phyloP scores from a whole-genome alignment of 768 basidiomycete genomes.

The Lactarius quietus region DNA sequence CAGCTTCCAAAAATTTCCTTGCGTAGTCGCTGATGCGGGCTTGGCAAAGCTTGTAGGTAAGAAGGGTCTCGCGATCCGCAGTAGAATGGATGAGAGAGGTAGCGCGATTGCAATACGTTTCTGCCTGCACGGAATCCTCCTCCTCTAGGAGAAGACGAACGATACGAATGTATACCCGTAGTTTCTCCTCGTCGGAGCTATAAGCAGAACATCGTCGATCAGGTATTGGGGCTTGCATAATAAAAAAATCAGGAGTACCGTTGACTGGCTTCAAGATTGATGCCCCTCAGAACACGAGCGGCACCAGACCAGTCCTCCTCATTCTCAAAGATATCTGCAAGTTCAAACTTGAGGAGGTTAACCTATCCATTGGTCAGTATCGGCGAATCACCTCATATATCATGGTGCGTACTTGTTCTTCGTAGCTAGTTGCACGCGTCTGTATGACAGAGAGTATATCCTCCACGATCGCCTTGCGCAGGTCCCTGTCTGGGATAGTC shows the following conservation, averaged over 20 bases:
- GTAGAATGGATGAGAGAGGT: slow-evolving; percentile 83
- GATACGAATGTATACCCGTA: slow-evolving; percentile 89
- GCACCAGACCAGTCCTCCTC: slow-evolving; percentile 96
- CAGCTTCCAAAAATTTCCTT: slow-evolving; percentile 92
- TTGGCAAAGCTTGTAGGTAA: slow-evolving; percentile 89
- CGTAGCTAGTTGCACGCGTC: slow-evolving; percentile 83
- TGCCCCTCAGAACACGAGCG: slow-evolving; percentile 86
- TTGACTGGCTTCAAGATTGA: slow-evolving; percentile 86
- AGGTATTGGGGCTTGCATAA: background rate
- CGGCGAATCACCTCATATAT: background rate
- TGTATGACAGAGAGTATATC: slow-evolving; percentile 68
- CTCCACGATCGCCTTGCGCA: slow-evolving; percentile 70
- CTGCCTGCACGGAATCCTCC: slow-evolving; percentile 96
- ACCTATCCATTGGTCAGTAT: slow-evolving; percentile 46
- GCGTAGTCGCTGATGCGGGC: slow-evolving; percentile 92
- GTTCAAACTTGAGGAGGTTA: slow-evolving; percentile 76
- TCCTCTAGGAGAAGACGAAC: slow-evolving; percentile 93
- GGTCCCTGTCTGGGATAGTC: slow-evolving; percentile 48
- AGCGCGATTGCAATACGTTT: slow-evolving; percentile 96
- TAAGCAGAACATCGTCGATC: slow-evolving; percentile 1
- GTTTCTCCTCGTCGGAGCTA: slow-evolving; percentile 71
- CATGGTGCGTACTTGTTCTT: slow-evolving; percentile 75
- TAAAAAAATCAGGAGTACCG: slow-evolving; percentile 47
- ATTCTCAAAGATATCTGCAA: slow-evolving; percentile 84
- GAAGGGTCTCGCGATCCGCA: slow-evolving; percentile 70